A percentile compares a stretch with the other conserved stretches of the same genome.
phyloP scores from a whole-genome alignment of 2,329 filamentous ascomycete genomes.

The Alternaria consortialis region DNA sequence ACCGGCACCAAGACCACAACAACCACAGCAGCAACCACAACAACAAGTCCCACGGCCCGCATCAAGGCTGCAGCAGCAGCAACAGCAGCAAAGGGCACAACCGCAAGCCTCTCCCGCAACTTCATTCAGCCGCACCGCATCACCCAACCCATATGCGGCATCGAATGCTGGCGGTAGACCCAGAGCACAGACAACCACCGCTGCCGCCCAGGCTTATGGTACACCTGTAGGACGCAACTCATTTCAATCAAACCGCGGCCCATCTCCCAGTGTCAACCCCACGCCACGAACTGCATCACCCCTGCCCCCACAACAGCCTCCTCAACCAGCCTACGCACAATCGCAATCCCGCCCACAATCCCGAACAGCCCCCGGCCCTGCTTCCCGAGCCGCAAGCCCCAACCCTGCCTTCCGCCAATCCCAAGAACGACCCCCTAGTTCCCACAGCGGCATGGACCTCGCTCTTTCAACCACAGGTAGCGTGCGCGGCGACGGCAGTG shows the following conservation, averaged over 20 bases:
- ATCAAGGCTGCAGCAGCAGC: slow-evolving; percentile 14
- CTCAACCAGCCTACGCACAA: slow-evolving; percentile 47
- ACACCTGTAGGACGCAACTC: slow-evolving; percentile 44
- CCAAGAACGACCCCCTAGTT: slow-evolving; percentile 60
- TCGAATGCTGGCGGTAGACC: slow-evolving; percentile 43
- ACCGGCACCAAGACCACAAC: slow-evolving; percentile 2
- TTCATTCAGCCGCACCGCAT: slow-evolving; percentile 46
- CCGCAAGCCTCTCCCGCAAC: slow-evolving; percentile 18
- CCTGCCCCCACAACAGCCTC: slow-evolving; percentile 48
- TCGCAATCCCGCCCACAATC: slow-evolving; percentile 40
- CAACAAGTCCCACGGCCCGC: slow-evolving; percentile 7
- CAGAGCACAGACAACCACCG: slow-evolving; percentile 51
- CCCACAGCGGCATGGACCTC: slow-evolving; percentile 55
- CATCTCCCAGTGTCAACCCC: slow-evolving; percentile 50
- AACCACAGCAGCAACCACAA: slow-evolving; percentile 9
- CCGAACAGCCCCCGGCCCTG: slow-evolving; percentile 41
- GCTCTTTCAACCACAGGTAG: slow-evolving; percentile 54
- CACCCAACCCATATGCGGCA: slow-evolving; percentile 70
- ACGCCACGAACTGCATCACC: slow-evolving; percentile 55
- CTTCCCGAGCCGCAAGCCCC: slow-evolving; percentile 60
- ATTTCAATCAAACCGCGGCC: slow-evolving; percentile 50
- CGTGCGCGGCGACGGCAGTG: slow-evolving; percentile 50
- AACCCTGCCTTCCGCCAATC: slow-evolving; percentile 61
- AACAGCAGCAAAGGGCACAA: slow-evolving; percentile 5
- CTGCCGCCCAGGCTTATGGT: slow-evolving; percentile 45